These are phyloP conservation scores for Kluyveromyces sp. DNA, from an alignment of 1,139 yeast genomes.

Conservation along the genomic window DNA sequence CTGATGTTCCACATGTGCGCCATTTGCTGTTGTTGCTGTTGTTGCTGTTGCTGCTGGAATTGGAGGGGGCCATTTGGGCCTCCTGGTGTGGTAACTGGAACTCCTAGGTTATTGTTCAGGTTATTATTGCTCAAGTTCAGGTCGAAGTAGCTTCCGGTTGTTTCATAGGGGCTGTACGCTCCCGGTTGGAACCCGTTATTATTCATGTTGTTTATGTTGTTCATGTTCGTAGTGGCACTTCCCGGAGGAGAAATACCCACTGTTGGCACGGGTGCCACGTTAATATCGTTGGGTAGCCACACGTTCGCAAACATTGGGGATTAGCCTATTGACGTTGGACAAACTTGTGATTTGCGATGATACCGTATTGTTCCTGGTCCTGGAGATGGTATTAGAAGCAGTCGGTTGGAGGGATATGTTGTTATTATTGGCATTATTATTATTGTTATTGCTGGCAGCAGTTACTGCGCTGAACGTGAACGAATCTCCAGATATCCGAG, in stretches of 20 bases:
- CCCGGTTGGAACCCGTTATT: not conserved
- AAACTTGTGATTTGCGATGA: slow-evolving; percentile 29
- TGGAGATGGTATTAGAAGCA: slow-evolving; percentile 16
- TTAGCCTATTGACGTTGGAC: slow-evolving; percentile 22
- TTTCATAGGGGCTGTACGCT: not conserved
- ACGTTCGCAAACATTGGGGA: slow-evolving; percentile 17
- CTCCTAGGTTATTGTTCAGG: slow-evolving; percentile 11
- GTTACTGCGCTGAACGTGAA: slow-evolving; percentile 14
- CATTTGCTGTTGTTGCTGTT: not conserved
- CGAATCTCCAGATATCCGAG: slow-evolving; percentile 27
- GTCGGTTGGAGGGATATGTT: slow-evolving; percentile 8
- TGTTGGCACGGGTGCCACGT: slow-evolving; percentile 3
- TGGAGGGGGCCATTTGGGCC: not conserved
- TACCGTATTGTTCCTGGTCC: slow-evolving; percentile 29
- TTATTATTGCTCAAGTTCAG: slow-evolving; percentile 9
- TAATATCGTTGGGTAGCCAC: slow-evolving; percentile 18
- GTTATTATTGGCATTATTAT: not conserved
- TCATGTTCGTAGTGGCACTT: slow-evolving; percentile 14
- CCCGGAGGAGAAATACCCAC: not conserved
- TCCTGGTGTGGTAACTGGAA: slow-evolving; percentile 11
- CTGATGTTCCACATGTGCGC: slow-evolving; percentile 12
- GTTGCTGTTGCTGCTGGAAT: not conserved
- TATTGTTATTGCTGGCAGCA: too few species aligned
- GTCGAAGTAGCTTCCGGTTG: slow-evolving; percentile 3
- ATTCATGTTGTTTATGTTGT: not conserved